phyloP scores from a whole-genome alignment of 108 stramenopile genomes.

The Craspedostauros australis region DNA sequence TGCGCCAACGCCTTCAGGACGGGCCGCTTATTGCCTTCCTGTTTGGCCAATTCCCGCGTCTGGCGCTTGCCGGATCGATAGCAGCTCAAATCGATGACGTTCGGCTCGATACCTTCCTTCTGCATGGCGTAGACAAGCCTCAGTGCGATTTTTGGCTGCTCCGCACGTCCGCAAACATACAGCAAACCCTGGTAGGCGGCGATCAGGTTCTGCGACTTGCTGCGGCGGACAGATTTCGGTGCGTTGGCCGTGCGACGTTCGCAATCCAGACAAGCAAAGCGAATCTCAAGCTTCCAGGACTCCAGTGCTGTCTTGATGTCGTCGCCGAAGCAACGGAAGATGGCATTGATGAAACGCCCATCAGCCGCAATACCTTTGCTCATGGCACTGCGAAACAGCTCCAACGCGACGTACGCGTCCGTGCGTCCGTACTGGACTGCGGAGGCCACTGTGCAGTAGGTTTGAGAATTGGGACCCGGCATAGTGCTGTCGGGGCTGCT shows the following conservation, averaged over 20 bases:
- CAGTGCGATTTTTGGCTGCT: conserved; percentile 64
- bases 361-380: conserved; percentile 35
- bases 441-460: conserved; percentile 62
- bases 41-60: background rate
- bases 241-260: conserved; percentile 8
- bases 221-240: conserved; percentile 13
- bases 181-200: conserved; percentile 81
- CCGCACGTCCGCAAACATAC: conserved; percentile 66
- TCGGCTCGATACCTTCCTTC: conserved; percentile 60
- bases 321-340: conserved; percentile 70
- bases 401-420: conserved; percentile 3
- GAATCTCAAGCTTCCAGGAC: conserved; percentile 60
- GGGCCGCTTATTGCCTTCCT: background rate
- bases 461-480: conserved; percentile 55
- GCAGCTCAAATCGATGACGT: conserved; percentile 47
- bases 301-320: conserved; percentile 55
- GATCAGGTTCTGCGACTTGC: conserved; percentile 57
- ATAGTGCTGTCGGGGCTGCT: background rate
- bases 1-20: conserved; percentile 24
- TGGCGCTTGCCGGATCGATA: conserved; percentile 55
- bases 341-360: conserved; percentile 74
- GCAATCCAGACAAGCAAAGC: conserved; percentile 37
- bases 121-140: conserved; percentile 66
- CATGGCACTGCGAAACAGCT: conserved; percentile 32
- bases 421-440: conserved; percentile 16